Conservation (phyloP, 2,329 filamentous ascomycete genomes). For the Geosmithia putterillii region DNA sequence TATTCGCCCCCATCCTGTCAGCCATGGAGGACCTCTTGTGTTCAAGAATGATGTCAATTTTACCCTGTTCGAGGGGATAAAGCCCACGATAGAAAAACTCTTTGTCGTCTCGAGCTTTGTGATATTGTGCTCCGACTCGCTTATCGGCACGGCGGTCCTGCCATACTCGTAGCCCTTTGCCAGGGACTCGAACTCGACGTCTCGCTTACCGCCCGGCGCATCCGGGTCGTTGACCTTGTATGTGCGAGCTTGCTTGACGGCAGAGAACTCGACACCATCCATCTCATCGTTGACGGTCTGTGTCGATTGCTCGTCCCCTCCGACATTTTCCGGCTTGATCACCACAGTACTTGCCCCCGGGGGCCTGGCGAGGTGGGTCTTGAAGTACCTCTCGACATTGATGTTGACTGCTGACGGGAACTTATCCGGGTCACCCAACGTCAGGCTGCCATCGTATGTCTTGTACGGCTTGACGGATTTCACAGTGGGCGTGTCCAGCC, state of each 20-base stretch:
- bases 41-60: constrained; percentile 5
- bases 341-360: constrained; percentile 71
- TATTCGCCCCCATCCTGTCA: constrained; percentile 16
- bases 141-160: constrained; percentile 80
- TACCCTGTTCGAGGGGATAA: constrained; percentile 62
- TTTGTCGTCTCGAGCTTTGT: constrained; percentile 74
- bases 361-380: constrained; percentile 64
- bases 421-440: constrained; percentile 62
- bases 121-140: constrained; percentile 72
- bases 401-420: constrained; percentile 70
- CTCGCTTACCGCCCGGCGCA: constrained; percentile 65
- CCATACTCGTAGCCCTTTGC: constrained; percentile 95
- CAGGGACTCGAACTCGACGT: constrained; percentile 70
- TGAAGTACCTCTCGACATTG: constrained; percentile 82
- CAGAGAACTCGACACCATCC: constrained; percentile 45
- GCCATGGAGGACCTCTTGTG: not conserved
- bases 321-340: constrained; percentile 32
- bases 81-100: constrained; percentile 73
- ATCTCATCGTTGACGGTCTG: constrained; percentile 35
- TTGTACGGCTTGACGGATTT: constrained; percentile 67
- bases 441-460: constrained; percentile 68
- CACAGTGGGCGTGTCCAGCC: constrained; percentile 63
- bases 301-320: constrained; percentile 33
- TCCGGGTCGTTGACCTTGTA: constrained; percentile 71
- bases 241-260: constrained; percentile 63